Percentiles rank a stretch among this genome's conserved stretches.
phyloP scores from a whole-genome alignment of 176 grass and related monocot species.

The Eremochloa ophiuroides region DNA sequence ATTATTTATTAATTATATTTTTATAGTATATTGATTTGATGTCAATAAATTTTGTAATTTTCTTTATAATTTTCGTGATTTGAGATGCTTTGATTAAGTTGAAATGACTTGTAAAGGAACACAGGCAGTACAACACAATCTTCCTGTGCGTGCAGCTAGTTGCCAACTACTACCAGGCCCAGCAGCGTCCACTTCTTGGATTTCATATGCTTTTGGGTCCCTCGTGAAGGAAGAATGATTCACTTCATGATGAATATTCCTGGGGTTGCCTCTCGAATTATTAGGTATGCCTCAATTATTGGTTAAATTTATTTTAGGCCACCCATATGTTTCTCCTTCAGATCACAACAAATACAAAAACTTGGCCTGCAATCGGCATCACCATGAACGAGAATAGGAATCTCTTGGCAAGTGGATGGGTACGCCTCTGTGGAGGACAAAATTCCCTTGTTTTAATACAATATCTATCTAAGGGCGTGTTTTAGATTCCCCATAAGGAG shows the following conservation, averaged over 20 bases:
- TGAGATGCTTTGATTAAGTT: too few species aligned
- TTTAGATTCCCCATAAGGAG: not conserved
- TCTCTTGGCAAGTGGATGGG: not conserved
- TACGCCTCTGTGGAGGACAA: not conserved
- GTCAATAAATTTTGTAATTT: too few species aligned
- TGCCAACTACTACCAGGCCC: constrained; percentile 20
- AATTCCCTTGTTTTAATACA: not conserved
- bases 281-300: constrained; percentile 25
- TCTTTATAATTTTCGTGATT: too few species aligned
- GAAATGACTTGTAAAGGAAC: too few species aligned
- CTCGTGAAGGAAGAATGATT: not conserved
- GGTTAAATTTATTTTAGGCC: not conserved
- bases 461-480: not conserved
- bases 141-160: not conserved
- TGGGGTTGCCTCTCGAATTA: not conserved
- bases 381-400: not conserved
- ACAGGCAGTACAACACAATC: not conserved
- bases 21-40: too few species aligned
- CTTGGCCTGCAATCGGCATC: not conserved
- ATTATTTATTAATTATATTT: too few species aligned
- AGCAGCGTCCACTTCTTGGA: constrained; percentile 17
- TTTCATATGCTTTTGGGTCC: constrained; percentile 1
- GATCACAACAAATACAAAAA: not conserved
- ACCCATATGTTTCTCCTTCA: not conserved
- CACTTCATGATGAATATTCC: constrained; percentile 33